Base-by-base conservation (phyloP, 2,329 filamentous ascomycete genomes). In the Cladophialophora exuberans region DNA sequence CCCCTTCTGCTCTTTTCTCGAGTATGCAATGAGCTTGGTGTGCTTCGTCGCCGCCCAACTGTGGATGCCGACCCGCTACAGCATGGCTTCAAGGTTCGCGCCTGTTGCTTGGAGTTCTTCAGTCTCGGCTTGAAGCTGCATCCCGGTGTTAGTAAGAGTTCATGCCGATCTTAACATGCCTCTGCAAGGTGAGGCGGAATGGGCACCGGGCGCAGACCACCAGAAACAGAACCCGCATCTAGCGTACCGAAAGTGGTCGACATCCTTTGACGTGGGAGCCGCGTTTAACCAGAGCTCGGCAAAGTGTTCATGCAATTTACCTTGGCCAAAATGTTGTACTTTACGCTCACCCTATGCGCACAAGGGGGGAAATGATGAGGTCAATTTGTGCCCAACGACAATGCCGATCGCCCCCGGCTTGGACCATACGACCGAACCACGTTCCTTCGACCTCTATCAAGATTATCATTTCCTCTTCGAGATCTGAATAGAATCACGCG, bases 331-430 rank as follows among this genome's bases (percentile, higher is more conserved):
- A 18, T n/a, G 26, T 26, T 43, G 56, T 44, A 33, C 51, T 45
- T 36, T 22, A 15, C 36, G 20, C 42, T 42, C 42, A 6, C 18
- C 17, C 36, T 36, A 55, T 39, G 42, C 41, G 30, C 18, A 26
- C 30, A n/a, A n/a, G 25, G 35, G 11, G 7, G 22, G 20, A 23
- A 53, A n/a, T 23, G 42, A 41, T 43, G 46, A 47, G 44, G 38
- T 57, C 45, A 31, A 30, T 57, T 60, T 54, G 43, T 60, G 57
- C 57, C 57, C 57, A 57, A 60, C 57, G 39, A 47, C 20, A 38
- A 42, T 39, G 57, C 49, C 46, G 57, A 57, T 57, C 57, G 30
- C 48, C 47, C 36, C 26, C 42, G 50, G 38, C 38, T 43, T 39
- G 48, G 36, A 35, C 10, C 39, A 15, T 18, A 33, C 11, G 26